Base-by-base conservation (phyloP, 805 yeast genomes). In the Cyberlindnera lachancei region DNA sequence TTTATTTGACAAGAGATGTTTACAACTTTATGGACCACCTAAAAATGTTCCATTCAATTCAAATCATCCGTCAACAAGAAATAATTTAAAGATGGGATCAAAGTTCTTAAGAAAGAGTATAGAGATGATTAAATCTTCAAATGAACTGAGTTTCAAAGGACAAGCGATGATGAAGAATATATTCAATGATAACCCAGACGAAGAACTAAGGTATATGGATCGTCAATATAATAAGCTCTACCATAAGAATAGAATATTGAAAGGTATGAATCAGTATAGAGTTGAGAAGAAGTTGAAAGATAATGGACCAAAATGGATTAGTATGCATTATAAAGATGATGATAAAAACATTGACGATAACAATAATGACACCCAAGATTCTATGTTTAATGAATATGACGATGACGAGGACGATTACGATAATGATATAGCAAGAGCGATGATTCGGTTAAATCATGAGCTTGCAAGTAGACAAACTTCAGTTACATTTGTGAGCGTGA, bases 1-100 rank as follows among this genome's bases (percentile, higher is more conserved):
- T 18, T 29, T 38, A 7, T 47, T 41, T 30, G 52, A 44, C 25
- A 27, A 35, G 8, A 33, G 36, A 18, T 29, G 27, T 8, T 3
- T 23, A 1, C 14, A 11, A 14, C 8, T 15, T 8, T 33, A 32
- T 27, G 39, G 39, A 19, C 14, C 19, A 21, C 25, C 30, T 4
- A 10, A 20, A 5, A 11, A 28, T 21, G 23, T 15, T 10, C 30
- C 25, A 19, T 13, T 10, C n/a, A n/a, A n/a, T n/a, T n/a, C n/a
- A n/a, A n/a, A n/a, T n/a, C n/a, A n/a, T n/a, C n/a, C n/a, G n/a
- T n/a, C n/a, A n/a, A n/a, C n/a, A n/a, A n/a, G n/a, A n/a, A n/a
- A n/a, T n/a, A n/a, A n/a, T n/a, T n/a, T n/a, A n/a, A n/a, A n/a
- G n/a, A n/a, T n/a, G n/a, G n/a, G n/a, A n/a, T n/a, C n/a, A n/a